phyloP scores from a whole-genome alignment of 768 basidiomycete species.

The Favolaschia claudopus region DNA sequence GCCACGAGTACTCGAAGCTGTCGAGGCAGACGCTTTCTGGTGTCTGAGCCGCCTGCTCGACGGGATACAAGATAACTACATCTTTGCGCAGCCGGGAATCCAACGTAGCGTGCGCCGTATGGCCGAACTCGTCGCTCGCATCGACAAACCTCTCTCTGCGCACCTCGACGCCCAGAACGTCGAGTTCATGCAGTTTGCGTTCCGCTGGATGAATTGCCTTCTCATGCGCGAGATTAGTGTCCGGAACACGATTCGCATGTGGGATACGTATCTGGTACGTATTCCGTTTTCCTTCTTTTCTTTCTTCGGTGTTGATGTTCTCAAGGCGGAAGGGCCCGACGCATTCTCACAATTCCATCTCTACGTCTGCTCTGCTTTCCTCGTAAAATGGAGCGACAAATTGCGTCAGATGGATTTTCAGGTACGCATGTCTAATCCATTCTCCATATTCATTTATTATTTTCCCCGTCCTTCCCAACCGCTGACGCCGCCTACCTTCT shows the following conservation, averaged over 20 bases:
- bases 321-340: conserved; percentile 93
- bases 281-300: not conserved
- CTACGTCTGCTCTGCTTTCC: conserved; percentile 97
- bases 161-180: conserved; percentile 93
- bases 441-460: not conserved
- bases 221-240: conserved; percentile 98
- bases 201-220: conserved; percentile 99
- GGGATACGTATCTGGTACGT: conserved; percentile 97
- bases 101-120: conserved; percentile 92
- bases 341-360: conserved; percentile 99
- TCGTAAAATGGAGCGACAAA: conserved; percentile 94
- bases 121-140: conserved; percentile 90
- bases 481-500: too few species aligned
- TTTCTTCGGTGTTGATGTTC: conserved; percentile 5
- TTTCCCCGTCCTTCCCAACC: conserved; percentile 1
- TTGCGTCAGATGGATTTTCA: conserved; percentile 98
- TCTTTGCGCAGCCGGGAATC: conserved; percentile 95
- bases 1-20: conserved; percentile 72
- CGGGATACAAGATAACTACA: conserved; percentile 99
- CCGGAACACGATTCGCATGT: conserved; percentile 97
- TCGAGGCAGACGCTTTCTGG: conserved; percentile 99
- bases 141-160: conserved; percentile 87
- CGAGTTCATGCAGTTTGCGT: conserved; percentile 99
- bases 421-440: conserved; percentile 53
- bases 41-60: conserved; percentile 94